A percentile compares a stretch with the other conserved stretches of the same genome.
phyloP scores from a whole-genome alignment of 768 basidiomycete genomes.

The Mycena metata region DNA sequence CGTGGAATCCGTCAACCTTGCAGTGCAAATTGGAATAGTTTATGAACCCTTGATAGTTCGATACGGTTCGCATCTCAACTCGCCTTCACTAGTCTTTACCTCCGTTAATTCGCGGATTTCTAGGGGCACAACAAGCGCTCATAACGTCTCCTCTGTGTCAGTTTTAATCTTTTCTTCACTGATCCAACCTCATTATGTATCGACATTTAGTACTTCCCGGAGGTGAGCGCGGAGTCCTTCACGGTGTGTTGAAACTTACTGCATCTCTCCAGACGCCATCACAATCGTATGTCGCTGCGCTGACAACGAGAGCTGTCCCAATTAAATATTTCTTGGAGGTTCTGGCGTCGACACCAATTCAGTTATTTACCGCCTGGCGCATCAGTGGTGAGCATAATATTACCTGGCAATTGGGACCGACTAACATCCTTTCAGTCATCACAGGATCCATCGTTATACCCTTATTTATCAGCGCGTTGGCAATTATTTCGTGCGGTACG shows the following conservation, averaged over 20 bases:
- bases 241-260: neutral
- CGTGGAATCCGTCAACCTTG: slow-evolving; percentile 29
- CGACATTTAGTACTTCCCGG: slow-evolving; percentile 27
- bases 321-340: slow-evolving; percentile 2
- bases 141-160: slow-evolving; percentile 28
- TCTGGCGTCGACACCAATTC: slow-evolving; percentile 24
- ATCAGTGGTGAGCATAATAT: slow-evolving; percentile 19
- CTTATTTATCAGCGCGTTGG: slow-evolving; percentile 22
- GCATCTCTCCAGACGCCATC: slow-evolving; percentile 17
- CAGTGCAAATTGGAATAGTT: slow-evolving; percentile 30
- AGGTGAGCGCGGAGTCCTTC: slow-evolving; percentile 25
- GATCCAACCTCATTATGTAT: neutral
- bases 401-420: too few species aligned
- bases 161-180: neutral
- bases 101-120: neutral
- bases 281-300: slow-evolving; percentile 9
- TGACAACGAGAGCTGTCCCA: too few species aligned
- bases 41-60: slow-evolving; percentile 35
- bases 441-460: slow-evolving; percentile 24
- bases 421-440: slow-evolving; percentile 21
- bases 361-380: slow-evolving; percentile 33
- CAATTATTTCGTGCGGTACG: slow-evolving; percentile 32
- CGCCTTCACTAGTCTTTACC: too few species aligned
- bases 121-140: slow-evolving; percentile 25
- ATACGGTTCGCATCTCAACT: slow-evolving; percentile 22